Conservation (phyloP, 257 asterid species). For the Marsdenia floribunda region DNA sequence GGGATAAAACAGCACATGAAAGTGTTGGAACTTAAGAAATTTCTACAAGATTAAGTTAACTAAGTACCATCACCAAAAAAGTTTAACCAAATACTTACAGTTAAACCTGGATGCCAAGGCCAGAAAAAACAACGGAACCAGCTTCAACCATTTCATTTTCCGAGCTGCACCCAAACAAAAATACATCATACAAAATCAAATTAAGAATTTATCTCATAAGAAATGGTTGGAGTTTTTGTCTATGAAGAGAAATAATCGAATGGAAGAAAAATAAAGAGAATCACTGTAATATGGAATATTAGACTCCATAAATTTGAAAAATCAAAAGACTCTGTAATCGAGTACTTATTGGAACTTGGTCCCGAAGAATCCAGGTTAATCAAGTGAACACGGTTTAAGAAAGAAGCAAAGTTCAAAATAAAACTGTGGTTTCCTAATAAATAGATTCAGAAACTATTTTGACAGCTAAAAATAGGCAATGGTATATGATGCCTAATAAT, state of each 20-base stretch:
- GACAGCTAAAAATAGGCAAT: background rate
- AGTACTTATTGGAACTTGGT: background rate
- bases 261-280: background rate
- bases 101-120: conserved; percentile 95
- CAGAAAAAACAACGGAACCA: conserved; percentile 90
- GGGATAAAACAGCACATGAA: too few species aligned
- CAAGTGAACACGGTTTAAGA: background rate
- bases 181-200: conserved; percentile 8
- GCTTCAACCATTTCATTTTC: conserved; percentile 89
- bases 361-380: background rate
- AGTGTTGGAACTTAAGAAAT: background rate
- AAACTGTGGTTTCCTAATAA: background rate
- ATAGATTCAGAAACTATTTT: background rate
- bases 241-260: background rate
- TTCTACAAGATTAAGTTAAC: background rate
- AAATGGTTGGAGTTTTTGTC: background rate
- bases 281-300: background rate
- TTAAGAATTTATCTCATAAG: background rate
- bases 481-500: background rate
- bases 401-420: background rate
- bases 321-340: too few species aligned
- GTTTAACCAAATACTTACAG: conserved; percentile 45
- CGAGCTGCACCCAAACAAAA: conserved; percentile 97
- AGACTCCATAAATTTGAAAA: background rate
- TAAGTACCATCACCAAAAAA: background rate